A percentile compares a stretch with the other conserved stretches of the same genome.
These are phyloP conservation scores for Monilinia laxa DNA, from an alignment of 2,329 filamentous ascomycete species.

Conservation along the genomic window DNA sequence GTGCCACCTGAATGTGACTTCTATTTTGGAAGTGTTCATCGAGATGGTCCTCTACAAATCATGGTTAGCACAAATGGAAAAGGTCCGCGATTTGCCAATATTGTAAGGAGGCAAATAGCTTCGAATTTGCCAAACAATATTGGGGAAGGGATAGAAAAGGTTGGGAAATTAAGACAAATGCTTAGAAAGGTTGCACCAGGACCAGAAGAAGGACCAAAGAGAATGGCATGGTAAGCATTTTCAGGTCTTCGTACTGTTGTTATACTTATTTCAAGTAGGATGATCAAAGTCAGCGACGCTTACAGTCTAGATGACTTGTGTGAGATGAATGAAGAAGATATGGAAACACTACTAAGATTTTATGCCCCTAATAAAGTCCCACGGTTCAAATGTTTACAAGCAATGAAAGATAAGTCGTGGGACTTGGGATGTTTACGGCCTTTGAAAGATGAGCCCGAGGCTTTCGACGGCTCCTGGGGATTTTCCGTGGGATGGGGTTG, in stretches of 20 bases:
- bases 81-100: slow-evolving; percentile 84
- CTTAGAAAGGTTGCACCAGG: slow-evolving; percentile 74
- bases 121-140: slow-evolving; percentile 71
- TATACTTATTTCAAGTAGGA: slow-evolving; percentile 56
- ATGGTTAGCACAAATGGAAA: slow-evolving; percentile 99
- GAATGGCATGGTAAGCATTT: slow-evolving; percentile 77
- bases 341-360: slow-evolving; percentile 77
- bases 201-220: slow-evolving; percentile 72
- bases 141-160: slow-evolving; percentile 80
- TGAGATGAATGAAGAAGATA: slow-evolving; percentile 76
- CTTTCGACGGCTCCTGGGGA: slow-evolving; percentile 41
- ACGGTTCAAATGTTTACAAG: slow-evolving; percentile 53
- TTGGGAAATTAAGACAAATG: slow-evolving; percentile 77
- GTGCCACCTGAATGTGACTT: slow-evolving; percentile 97
- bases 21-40: slow-evolving; percentile 94
- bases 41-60: slow-evolving; percentile 91
- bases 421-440: slow-evolving; percentile 54
- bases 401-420: slow-evolving; percentile 52
- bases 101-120: slow-evolving; percentile 81
- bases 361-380: slow-evolving; percentile 61
- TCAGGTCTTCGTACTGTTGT: slow-evolving; percentile 15
- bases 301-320: slow-evolving; percentile 86
- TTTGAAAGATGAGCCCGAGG: slow-evolving; percentile 45
- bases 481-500: slow-evolving; percentile 39
- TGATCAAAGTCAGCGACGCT: slow-evolving; percentile 85